These are phyloP conservation scores for Coemansia sp. DNA, from an alignment of 192 early-diverging fungal genomes.

Conservation along the genomic window DNA sequence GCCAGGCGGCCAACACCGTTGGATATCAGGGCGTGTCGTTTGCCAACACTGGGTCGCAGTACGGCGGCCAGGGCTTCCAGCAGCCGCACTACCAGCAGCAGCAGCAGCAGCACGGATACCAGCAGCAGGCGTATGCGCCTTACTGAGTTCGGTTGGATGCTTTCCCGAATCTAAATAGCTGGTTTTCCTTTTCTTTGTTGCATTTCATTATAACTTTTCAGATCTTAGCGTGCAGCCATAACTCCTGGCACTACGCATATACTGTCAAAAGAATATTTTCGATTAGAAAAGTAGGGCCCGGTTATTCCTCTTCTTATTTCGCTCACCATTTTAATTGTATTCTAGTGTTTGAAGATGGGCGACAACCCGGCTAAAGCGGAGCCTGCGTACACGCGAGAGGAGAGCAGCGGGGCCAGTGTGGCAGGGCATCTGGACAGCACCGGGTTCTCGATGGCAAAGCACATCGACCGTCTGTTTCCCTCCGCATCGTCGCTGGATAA, in stretches of 20 bases:
- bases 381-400: too few species aligned
- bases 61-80: constrained; percentile 31
- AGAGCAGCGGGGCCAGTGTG: background rate
- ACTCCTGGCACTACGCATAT: too few species aligned
- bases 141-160: constrained; percentile 13
- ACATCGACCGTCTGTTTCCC: constrained; percentile 80
- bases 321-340: too few species aligned
- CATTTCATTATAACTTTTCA: too few species aligned
- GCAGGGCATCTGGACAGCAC: constrained; percentile 16
- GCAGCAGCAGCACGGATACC: constrained; percentile 4
- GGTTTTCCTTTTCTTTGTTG: constrained; percentile 5
- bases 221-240: too few species aligned
- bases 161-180: background rate
- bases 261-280: too few species aligned
- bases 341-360: too few species aligned
- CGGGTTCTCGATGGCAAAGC: constrained; percentile 72
- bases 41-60: constrained; percentile 36
- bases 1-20: constrained; percentile 52
- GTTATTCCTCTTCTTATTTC: too few species aligned
- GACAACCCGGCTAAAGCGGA: too few species aligned
- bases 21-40: constrained; percentile 50
- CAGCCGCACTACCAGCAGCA: constrained; percentile 24
- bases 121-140: constrained; percentile 37
- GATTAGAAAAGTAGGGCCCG: too few species aligned
- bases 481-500: constrained; percentile 50